A percentile compares a stretch with the other conserved stretches of the same genome.
Evolutionary conservation across 352 stramenopile genomes (phyloP).

Genomic region (Aphanomyces astaci): DNA sequence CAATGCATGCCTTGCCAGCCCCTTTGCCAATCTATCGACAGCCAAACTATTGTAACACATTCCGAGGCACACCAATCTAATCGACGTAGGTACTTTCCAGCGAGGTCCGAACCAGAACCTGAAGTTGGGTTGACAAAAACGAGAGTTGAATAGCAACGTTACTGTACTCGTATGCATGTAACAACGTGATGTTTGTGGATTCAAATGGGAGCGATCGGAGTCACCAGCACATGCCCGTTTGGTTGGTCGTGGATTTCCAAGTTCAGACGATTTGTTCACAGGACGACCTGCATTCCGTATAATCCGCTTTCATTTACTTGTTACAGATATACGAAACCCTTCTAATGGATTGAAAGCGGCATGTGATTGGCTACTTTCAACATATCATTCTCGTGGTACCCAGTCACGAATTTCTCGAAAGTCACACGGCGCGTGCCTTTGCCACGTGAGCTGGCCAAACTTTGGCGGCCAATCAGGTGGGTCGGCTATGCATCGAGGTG

Average conservation of each 20-base stretch:
- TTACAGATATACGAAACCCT: neutral
- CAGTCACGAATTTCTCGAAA: neutral
- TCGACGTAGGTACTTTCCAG: too few species aligned
- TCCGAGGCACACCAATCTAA: too few species aligned
- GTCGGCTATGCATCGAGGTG: neutral
- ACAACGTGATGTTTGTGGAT: too few species aligned
- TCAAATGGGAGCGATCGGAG: neutral
- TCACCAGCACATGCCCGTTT: neutral
- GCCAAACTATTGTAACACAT: too few species aligned
- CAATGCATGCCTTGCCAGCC: too few species aligned
- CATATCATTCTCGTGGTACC: neutral
- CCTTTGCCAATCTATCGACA: too few species aligned
- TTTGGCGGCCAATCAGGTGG: neutral
- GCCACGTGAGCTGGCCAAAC: neutral
- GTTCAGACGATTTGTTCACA: neutral
- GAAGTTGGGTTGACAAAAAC: too few species aligned
- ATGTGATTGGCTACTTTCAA: neutral
- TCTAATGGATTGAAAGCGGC: neutral
- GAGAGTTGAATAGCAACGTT: too few species aligned
- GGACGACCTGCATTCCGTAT: neutral
- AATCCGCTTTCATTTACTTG: neutral
- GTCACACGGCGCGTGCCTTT: neutral
- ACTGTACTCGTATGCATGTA: too few species aligned
- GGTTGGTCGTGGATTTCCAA: neutral
- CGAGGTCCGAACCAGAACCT: too few species aligned